Evolutionary conservation across 192 early-diverging fungal species (phyloP), one percentile per base, ranked within the genome.

Genomic region (Rhizoclosmatium globosum): DNA sequence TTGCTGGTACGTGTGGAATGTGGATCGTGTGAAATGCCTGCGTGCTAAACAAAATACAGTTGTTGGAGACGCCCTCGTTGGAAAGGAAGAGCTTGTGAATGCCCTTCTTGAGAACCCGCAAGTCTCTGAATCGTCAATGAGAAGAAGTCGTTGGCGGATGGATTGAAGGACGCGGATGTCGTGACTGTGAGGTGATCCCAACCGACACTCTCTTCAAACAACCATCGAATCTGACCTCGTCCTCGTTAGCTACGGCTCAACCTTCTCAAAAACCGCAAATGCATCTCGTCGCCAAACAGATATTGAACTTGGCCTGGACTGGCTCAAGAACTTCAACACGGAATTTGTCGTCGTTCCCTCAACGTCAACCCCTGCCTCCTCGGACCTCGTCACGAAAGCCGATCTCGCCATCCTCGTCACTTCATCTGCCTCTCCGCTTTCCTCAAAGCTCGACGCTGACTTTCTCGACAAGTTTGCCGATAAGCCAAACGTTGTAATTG

Each of bases 371-470:
- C 21, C 47, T 39, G 2, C 41, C 43, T n/a, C 78, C 21, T 67
- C 74, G 3, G 78, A 83, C 41, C 47, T 76, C 1, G 57, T 86
- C 3, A 48, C 74, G 53, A 45, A 60, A 19, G 77, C 80, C 45
- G 85, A 86, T 65, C 62, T 86, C 19, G 66, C 82, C 61, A 67
- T 86, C 42, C 73, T 83, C 19, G 80, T 82, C 9, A 86, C 85
- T 21, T 47, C 66, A 45, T 74, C 78, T 2, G 38, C 19, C 11
- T 9, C 68, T 7, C 78, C 79, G 0, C 57, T 86, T 3, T 67
- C 60, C 2, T 47, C 73, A 38, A 31, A 68, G n/a, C 11, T 45
- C 7, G 85, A 86, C 45, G 19, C 47, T 0, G 48, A 45, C 3
- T 82, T 83, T 71, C 7, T 83, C 31, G 47, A 80, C 44, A 23